Base-by-base conservation (phyloP, 2,329 filamentous ascomycete species). In the Monilinia fructigena region DNA sequence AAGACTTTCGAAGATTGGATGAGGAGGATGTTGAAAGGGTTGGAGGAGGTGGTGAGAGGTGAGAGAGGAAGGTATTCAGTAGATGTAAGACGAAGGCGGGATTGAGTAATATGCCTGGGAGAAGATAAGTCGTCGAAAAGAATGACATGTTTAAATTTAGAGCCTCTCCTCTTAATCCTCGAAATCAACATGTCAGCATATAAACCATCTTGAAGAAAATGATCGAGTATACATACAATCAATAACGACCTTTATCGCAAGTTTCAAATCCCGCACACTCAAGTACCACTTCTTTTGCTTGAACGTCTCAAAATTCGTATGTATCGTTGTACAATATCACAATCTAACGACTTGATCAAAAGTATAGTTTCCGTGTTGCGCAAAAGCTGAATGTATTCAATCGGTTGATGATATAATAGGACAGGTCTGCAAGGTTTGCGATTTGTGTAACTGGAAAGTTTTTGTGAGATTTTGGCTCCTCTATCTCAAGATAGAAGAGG, bases 21-120 rank as follows among this genome's bases (percentile, higher is more conserved):
- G 71, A 26, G 70, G 74, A 38, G 75, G 75, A 76, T 54, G 65
- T 58, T 2, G 75, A 76, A 4, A 66, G 62, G 2, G 73, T 71
- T 28, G 70, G 65, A 47, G 74, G 70, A 4, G 76, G 73, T 58
- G 77, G 76, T 45, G 73, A 66, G 23, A 75, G 60, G 61, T 77
- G 74, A 16, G 76, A 78, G 38, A 78, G 68, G 58, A 78, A 72
- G 50, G 77, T 78, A 61, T 80, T 79, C 58, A 79, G 73, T 56
- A 76, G 71, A 64, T 79, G 77, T 40, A 80, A 74, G 63, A 79
- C 69, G 65, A 80, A 72, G 50, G 77, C 72, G 4, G 78, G 78
- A 66, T 79, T 79, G 68, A 78, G 75, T 38, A 79, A 68, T 67
- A 79, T 74, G 42, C 76, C 76, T 28, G 77, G 76, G 35, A 78